Percentiles rank a stretch among this genome's conserved stretches.
These are phyloP conservation scores for Pseudocercospora ulei DNA, from an alignment of 2,329 filamentous ascomycete species.

Conservation along the genomic window DNA sequence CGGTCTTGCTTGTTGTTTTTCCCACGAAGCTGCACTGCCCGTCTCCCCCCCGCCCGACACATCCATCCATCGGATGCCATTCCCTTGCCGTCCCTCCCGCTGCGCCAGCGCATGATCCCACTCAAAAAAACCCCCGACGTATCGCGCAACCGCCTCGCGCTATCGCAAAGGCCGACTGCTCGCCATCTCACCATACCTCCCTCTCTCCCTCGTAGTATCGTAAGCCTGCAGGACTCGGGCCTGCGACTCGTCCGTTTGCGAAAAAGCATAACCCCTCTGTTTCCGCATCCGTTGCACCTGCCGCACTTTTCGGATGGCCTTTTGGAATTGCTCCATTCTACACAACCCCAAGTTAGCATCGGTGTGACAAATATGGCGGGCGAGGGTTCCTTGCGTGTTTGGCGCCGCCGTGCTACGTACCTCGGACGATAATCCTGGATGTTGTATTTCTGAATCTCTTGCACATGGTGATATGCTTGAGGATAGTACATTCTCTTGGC, in stretches of 20 bases:
- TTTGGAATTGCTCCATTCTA: slow-evolving; percentile 99
- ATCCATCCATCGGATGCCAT: too few relatives aligned
- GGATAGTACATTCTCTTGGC: slow-evolving; percentile 94
- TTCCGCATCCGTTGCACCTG: slow-evolving; percentile 99
- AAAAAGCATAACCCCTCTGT: slow-evolving; percentile 96
- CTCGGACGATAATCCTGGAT: slow-evolving; percentile 96
- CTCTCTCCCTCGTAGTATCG: slow-evolving; percentile 86
- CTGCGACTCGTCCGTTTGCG: slow-evolving; percentile 92
- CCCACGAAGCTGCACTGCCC: too few relatives aligned
- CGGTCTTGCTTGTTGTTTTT: too few relatives aligned
- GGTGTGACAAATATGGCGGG: too few relatives aligned
- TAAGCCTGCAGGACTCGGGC: slow-evolving; percentile 93
- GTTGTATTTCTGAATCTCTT: slow-evolving; percentile 99
- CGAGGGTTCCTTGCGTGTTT: too few relatives aligned
- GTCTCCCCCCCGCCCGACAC: too few relatives aligned
- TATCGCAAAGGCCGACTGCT: slow-evolving; percentile 35
- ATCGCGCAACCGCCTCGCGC: too few relatives aligned
- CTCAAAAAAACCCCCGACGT: too few relatives aligned
- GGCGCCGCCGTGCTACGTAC: slow-evolving; percentile 49
- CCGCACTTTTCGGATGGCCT: slow-evolving; percentile 94
- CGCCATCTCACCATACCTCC: slow-evolving; percentile 90
- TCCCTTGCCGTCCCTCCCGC: too few relatives aligned
- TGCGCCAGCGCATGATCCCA: too few relatives aligned
- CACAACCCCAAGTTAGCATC: slow-evolving; percentile 16
- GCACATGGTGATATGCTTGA: slow-evolving; percentile 92